A percentile compares a stretch with the other conserved stretches of the same genome.
Conservation (phyloP, 371 early-diverging fungal genomes). For the Haplosporangium sp. region DNA sequence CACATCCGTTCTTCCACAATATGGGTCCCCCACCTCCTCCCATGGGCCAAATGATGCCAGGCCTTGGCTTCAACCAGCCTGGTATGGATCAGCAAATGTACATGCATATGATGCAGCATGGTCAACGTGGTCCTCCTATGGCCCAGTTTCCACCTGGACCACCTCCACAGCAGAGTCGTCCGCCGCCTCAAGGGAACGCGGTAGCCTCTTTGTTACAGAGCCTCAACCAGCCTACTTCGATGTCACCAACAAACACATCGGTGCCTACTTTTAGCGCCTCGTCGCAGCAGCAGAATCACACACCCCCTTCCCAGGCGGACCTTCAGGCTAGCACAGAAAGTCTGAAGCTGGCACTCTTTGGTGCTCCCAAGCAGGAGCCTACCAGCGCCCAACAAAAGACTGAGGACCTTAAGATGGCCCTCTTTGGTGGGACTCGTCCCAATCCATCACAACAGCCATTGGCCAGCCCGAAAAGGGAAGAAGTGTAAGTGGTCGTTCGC, state of each 20-base stretch:
- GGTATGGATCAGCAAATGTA: slow-evolving; percentile 40
- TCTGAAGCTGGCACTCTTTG: slow-evolving; percentile 55
- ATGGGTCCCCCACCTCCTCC: slow-evolving; percentile 34
- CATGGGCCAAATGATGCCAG: slow-evolving; percentile 43
- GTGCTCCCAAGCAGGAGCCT: slow-evolving; percentile 37
- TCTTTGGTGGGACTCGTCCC: slow-evolving; percentile 45
- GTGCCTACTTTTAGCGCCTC: slow-evolving; percentile 18
- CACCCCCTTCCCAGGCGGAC: slow-evolving; percentile 23
- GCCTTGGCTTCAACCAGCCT: slow-evolving; percentile 26
- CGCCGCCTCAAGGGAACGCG: slow-evolving; percentile 32
- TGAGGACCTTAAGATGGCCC: slow-evolving; percentile 46
- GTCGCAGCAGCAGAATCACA: slow-evolving; percentile 22
- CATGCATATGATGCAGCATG: slow-evolving; percentile 45
- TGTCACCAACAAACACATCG: slow-evolving; percentile 27
- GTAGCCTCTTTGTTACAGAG: slow-evolving; percentile 45
- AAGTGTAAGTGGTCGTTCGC: slow-evolving; percentile 21
- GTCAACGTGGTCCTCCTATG: slow-evolving; percentile 39
- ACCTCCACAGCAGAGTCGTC: slow-evolving; percentile 23
- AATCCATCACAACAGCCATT: slow-evolving; percentile 30
- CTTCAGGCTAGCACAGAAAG: slow-evolving; percentile 54
- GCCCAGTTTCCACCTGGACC: slow-evolving; percentile 27
- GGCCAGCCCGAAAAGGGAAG: slow-evolving; percentile 49
- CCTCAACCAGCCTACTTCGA: slow-evolving; percentile 39
- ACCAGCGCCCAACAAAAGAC: slow-evolving; percentile 44
- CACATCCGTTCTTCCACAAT: slow-evolving; percentile 27